Percentiles rank a stretch among this genome's conserved stretches.
These are phyloP conservation scores for Zarea fungicola DNA, from an alignment of 2,329 filamentous ascomycete genomes.

Conservation along the genomic window DNA sequence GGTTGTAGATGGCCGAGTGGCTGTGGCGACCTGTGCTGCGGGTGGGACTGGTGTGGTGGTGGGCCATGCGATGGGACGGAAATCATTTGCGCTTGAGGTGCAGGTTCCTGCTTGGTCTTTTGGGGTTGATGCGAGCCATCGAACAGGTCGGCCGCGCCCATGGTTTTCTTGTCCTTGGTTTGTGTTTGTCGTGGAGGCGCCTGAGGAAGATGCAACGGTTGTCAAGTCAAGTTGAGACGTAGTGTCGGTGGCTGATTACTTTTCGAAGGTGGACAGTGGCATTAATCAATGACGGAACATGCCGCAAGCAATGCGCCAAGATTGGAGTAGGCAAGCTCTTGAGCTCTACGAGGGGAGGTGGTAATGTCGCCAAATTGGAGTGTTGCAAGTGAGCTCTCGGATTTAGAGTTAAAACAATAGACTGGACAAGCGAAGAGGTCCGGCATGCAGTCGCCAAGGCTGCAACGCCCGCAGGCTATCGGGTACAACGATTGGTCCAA, in stretches of 20 bases:
- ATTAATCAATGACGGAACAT: conserved; percentile 2
- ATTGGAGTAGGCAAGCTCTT: neutral
- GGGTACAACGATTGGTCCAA: too few relatives aligned
- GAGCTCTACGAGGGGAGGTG: neutral
- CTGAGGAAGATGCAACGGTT: neutral
- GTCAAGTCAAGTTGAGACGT: too few relatives aligned
- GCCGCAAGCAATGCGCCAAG: neutral
- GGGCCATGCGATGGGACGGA: conserved; percentile 2
- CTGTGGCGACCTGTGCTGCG: neutral
- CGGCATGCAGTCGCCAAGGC: too few relatives aligned
- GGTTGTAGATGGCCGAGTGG: conserved; percentile 1
- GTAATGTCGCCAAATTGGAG: neutral
- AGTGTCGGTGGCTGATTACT: too few relatives aligned
- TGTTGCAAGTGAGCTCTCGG: neutral
- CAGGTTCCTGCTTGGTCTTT: neutral
- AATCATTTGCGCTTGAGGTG: neutral
- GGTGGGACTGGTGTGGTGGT: neutral
- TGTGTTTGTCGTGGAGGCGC: neutral
- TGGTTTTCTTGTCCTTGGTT: too few relatives aligned
- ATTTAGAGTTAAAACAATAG: too few relatives aligned
- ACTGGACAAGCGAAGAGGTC: too few relatives aligned
- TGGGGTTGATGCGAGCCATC: conserved; percentile 3
- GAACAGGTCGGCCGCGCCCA: conserved; percentile 5
- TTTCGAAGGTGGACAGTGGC: too few relatives aligned
- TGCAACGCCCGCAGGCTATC: too few relatives aligned